Conservation (phyloP, 2,329 filamentous ascomycete genomes). For the Tolypocladium tropicale region DNA sequence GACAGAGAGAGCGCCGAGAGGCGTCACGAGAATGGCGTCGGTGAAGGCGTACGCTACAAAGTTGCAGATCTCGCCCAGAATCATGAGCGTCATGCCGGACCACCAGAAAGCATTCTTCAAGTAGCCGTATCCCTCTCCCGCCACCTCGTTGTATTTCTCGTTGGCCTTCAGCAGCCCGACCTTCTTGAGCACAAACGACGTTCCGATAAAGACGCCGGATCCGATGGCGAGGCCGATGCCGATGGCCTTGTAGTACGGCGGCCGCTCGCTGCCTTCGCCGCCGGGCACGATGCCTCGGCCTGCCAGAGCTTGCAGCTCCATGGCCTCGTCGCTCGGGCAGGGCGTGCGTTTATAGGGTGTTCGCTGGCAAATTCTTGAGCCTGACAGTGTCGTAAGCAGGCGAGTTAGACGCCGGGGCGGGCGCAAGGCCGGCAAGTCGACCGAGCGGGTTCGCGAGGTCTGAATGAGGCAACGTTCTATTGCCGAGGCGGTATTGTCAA, state of each 20-base stretch:
- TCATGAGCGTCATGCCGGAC: slow-evolving; percentile 93
- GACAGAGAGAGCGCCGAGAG: slow-evolving; percentile 81
- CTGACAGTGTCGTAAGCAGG: too few relatives aligned
- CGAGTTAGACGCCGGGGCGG: neutral
- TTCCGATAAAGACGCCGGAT: slow-evolving; percentile 86
- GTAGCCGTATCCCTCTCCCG: slow-evolving; percentile 94
- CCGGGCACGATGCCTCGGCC: neutral
- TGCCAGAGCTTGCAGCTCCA: neutral
- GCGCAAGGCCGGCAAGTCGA: too few relatives aligned
- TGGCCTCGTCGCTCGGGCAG: neutral
- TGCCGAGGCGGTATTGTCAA: neutral
- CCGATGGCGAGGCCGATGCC: slow-evolving; percentile 78
- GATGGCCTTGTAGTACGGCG: slow-evolving; percentile 65
- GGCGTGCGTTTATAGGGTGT: neutral
- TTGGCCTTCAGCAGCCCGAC: slow-evolving; percentile 84
- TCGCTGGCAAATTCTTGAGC: too few relatives aligned
- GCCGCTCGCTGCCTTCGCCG: slow-evolving; percentile 20
- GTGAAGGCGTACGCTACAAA: slow-evolving; percentile 96
- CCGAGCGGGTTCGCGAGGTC: neutral
- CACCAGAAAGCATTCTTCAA: slow-evolving; percentile 95
- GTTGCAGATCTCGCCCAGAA: slow-evolving; percentile 91
- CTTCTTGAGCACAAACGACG: slow-evolving; percentile 95
- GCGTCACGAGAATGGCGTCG: slow-evolving; percentile 90
- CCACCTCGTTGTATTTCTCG: slow-evolving; percentile 90
- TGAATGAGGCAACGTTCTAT: neutral